These are phyloP conservation scores for Asterochloris erici DNA, from an alignment of 139 green algal genomes.

Conservation along the genomic window DNA sequence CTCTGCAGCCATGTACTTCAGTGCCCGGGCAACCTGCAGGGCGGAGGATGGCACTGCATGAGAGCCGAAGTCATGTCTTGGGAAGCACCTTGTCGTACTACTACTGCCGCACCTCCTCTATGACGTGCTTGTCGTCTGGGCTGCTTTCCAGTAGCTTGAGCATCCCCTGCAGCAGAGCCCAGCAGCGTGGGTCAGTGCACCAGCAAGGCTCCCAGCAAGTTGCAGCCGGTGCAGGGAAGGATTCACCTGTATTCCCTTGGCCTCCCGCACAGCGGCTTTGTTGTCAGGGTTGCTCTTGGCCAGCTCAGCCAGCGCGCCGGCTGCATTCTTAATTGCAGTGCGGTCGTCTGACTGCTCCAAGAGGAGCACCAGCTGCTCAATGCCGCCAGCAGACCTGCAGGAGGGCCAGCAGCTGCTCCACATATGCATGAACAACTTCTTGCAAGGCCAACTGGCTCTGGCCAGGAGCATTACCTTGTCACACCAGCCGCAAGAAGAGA, in stretches of 20 bases:
- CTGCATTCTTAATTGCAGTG: constrained; percentile 6
- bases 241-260: constrained; percentile 13
- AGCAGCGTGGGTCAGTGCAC: neutral
- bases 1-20: constrained; percentile 18
- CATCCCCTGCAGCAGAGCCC: constrained; percentile 4
- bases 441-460: neutral
- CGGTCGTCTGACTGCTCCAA: constrained; percentile 7
- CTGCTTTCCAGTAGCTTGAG: constrained; percentile 11
- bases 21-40: neutral
- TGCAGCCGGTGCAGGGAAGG: neutral
- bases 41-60: neutral
- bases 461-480: no score
- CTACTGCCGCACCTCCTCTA: neutral
- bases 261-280: constrained; percentile 15
- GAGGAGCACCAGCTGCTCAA: constrained; percentile 11
- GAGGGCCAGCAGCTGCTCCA: neutral
- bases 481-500: no score
- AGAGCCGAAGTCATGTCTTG: neutral
- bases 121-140: constrained; percentile 15
- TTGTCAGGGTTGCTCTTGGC: constrained; percentile 19
- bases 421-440: neutral
- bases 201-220: no score
- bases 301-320: neutral
- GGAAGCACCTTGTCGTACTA: neutral
- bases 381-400: constrained; percentile 6